A percentile compares a stretch with the other conserved stretches of the same genome.
Evolutionary conservation across 2,329 filamentous ascomycete genomes (phyloP).

Genomic region (Trichoderma hamatum): DNA sequence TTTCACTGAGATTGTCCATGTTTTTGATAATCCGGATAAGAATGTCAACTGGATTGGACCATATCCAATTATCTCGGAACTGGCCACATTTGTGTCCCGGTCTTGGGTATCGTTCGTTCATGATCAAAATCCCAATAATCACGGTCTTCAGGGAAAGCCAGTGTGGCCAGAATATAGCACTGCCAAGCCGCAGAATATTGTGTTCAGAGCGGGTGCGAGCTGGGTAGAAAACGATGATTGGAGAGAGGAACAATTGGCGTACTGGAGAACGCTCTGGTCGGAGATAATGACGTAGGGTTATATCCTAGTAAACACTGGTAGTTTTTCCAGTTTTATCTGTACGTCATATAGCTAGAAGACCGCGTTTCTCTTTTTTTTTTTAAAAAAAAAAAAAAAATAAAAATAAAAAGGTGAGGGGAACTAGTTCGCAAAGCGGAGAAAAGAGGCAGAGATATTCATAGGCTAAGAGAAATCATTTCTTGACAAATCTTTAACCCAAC

Average conservation of each 20-base stretch:
- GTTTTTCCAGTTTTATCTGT: not conserved
- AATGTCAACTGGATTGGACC: constrained; percentile 21
- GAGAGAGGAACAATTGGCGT: constrained; percentile 14
- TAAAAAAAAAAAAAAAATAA: too few relatives aligned
- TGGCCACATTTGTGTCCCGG: constrained; percentile 10
- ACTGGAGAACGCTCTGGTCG: constrained; percentile 17
- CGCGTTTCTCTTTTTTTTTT: too few relatives aligned
- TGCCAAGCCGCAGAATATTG: constrained; percentile 6
- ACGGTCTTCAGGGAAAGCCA: constrained; percentile 12
- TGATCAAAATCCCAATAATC: constrained; percentile 16
- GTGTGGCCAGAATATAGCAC: constrained; percentile 3
- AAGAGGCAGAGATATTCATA: not conserved
- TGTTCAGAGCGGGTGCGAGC: constrained; percentile 12
- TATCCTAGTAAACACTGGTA: not conserved
- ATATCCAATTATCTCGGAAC: constrained; percentile 15
- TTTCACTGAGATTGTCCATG: constrained; percentile 15
- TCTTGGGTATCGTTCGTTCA: constrained; percentile 13
- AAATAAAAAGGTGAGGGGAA: too few relatives aligned
- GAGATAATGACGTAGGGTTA: constrained; percentile 16
- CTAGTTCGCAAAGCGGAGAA: too few relatives aligned
- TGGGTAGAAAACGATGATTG: constrained; percentile 18
- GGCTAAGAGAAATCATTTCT: not conserved
- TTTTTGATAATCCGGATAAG: constrained; percentile 22
- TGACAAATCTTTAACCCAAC: not conserved
- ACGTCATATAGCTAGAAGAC: too few relatives aligned